phyloP scores from a whole-genome alignment of 805 yeast genomes.

The Metschnikowia proteae region DNA sequence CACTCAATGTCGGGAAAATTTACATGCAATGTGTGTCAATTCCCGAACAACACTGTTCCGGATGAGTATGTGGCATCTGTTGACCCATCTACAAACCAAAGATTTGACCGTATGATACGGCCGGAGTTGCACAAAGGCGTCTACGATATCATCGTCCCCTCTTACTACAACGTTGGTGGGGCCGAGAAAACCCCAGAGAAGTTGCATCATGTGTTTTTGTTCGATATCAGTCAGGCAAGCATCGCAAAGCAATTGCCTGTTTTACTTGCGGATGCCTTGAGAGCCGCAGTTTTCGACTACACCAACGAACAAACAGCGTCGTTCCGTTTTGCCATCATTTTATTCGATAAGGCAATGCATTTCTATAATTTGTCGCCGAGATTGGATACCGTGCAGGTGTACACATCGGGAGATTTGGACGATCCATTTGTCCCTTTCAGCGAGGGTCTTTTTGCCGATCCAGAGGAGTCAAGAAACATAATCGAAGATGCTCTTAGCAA shows the following conservation, averaged over 20 bases:
- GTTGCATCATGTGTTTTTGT: slow-evolving; percentile 65
- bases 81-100: slow-evolving; percentile 51
- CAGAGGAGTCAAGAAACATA: slow-evolving; percentile 56
- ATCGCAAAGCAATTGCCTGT: slow-evolving; percentile 56
- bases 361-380: slow-evolving; percentile 65
- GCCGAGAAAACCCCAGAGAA: slow-evolving; percentile 32
- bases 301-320: slow-evolving; percentile 8
- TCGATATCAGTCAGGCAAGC: slow-evolving; percentile 65
- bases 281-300: slow-evolving; percentile 47
- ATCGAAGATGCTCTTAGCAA: slow-evolving; percentile 66
- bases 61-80: slow-evolving; percentile 60
- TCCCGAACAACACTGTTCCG: slow-evolving; percentile 63
- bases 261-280: slow-evolving; percentile 66
- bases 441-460: slow-evolving; percentile 77
- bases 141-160: slow-evolving; percentile 79
- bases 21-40: slow-evolving; percentile 83
- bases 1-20: slow-evolving; percentile 59
- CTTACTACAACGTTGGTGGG: slow-evolving; percentile 57
- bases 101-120: slow-evolving; percentile 59
- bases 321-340: slow-evolving; percentile 56
- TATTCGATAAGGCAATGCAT: slow-evolving; percentile 69
- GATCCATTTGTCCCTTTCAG: slow-evolving; percentile 81
- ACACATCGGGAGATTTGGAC: slow-evolving; percentile 63
- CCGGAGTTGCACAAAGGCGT: slow-evolving; percentile 83
- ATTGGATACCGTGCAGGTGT: slow-evolving; percentile 53